phyloP scores from a whole-genome alignment of 163 green algal genomes.

The Prototheca cutis region DNA sequence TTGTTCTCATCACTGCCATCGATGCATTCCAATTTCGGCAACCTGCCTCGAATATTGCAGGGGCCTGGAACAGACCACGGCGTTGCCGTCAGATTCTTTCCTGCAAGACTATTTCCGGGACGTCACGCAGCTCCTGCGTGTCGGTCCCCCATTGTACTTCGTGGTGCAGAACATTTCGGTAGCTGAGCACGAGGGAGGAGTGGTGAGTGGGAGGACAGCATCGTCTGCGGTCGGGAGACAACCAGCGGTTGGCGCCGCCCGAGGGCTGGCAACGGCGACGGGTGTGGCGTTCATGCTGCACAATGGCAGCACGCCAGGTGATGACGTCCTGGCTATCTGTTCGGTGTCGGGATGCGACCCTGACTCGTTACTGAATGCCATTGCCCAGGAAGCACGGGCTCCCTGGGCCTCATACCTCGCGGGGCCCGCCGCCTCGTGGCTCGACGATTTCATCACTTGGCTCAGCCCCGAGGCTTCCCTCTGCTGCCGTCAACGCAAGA shows the following conservation, averaged over 20 bases:
- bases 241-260: too few species aligned
- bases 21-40: too few species aligned
- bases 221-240: too few species aligned
- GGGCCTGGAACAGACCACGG: conserved; percentile 76
- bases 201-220: too few species aligned
- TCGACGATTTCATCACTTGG: conserved; percentile 89
- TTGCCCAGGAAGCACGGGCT: conserved; percentile 33
- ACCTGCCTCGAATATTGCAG: conserved; percentile 19
- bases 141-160: conserved; percentile 74
- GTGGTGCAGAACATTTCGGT: conserved; percentile 67
- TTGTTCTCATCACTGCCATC: neutral
- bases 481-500: conserved; percentile 54
- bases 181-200: conserved; percentile 17
- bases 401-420: conserved; percentile 51
- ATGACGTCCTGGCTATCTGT: conserved; percentile 58
- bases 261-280: too few species aligned
- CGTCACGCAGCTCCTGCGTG: conserved; percentile 51
- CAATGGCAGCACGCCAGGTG: neutral
- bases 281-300: too few species aligned
- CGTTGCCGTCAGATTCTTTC: conserved; percentile 78
- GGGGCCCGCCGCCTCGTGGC: conserved; percentile 66
- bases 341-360: conserved; percentile 55
- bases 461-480: conserved; percentile 58
- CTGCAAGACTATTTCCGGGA: conserved; percentile 77
- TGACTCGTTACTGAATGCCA: conserved; percentile 62